These are phyloP conservation scores for Carex kokanica DNA, from an alignment of 176 grass and related monocot species.

Conservation along the genomic window DNA sequence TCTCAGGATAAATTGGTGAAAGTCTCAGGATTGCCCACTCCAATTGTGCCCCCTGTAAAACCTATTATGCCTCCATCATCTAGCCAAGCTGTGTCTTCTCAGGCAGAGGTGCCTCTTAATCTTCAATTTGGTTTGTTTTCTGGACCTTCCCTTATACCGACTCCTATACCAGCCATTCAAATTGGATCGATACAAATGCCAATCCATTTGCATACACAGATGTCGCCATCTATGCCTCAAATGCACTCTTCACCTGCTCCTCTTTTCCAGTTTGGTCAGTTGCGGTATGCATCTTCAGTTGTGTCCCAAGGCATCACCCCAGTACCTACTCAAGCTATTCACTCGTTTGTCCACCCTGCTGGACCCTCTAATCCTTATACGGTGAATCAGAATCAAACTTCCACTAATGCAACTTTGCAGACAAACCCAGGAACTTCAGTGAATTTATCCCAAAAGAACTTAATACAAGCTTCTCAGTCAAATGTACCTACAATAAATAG, in stretches of 20 bases:
- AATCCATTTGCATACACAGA: conserved; percentile 77
- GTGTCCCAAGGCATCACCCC: conserved; percentile 40
- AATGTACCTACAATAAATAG: conserved; percentile 31
- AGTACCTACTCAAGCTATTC: conserved; percentile 37
- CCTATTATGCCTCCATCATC: conserved; percentile 38
- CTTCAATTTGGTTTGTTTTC: conserved; percentile 95
- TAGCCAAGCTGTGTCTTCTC: conserved; percentile 36
- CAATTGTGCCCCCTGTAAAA: conserved; percentile 36
- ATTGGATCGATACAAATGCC: conserved; percentile 99
- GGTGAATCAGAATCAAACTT: conserved; percentile 45
- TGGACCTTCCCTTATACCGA: conserved; percentile 88
- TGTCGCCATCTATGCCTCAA: conserved; percentile 54
- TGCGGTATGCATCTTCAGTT: conserved; percentile 55
- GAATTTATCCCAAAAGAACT: conserved; percentile 32
- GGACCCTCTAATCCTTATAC: conserved; percentile 36
- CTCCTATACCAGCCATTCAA: conserved; percentile 85
- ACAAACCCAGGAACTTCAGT: conserved; percentile 28
- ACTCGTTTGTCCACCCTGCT: conserved; percentile 36
- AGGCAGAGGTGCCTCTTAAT: conserved; percentile 54
- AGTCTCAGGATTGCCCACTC: conserved; percentile 47
- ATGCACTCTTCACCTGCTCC: conserved; percentile 54
- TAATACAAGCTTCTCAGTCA: conserved; percentile 35
- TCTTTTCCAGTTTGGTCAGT: conserved; percentile 88
- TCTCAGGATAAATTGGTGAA: conserved; percentile 24
- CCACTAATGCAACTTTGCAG: conserved; percentile 38